These are phyloP conservation scores for Fusarium chuoi DNA, from an alignment of 2,329 filamentous ascomycete species.

Conservation along the genomic window DNA sequence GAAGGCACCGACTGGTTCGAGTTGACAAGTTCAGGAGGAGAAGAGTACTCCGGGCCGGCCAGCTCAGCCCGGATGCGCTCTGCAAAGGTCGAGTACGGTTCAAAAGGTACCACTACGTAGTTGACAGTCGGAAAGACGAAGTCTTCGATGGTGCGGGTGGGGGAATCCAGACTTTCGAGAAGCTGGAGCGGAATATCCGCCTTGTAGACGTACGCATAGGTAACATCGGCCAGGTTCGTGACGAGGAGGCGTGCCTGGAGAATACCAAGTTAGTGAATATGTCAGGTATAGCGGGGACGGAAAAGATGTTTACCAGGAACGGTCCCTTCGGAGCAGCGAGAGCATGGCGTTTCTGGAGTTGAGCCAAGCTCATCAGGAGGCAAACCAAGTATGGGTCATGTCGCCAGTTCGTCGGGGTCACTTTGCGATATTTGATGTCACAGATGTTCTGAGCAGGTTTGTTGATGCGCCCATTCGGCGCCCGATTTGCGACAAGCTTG, in stretches of 20 bases:
- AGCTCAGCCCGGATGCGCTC: background rate
- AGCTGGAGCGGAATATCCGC: background rate
- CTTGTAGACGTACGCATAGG: background rate
- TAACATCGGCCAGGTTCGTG: background rate
- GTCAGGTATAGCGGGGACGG: background rate
- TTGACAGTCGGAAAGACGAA: background rate
- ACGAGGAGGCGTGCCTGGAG: background rate
- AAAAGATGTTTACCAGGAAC: background rate
- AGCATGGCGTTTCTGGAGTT: background rate
- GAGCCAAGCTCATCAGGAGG: background rate
- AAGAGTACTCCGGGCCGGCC: background rate
- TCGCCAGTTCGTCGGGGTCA: background rate
- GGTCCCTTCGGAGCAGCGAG: too few species aligned
- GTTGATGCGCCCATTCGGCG: too few species aligned
- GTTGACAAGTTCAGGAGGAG: accelerated
- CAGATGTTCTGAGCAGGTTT: background rate
- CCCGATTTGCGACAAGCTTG: too few species aligned
- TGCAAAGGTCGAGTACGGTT: background rate
- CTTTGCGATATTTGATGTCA: background rate
- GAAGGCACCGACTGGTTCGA: background rate
- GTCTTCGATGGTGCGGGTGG: background rate
- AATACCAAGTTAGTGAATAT: background rate
- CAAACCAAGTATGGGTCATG: background rate
- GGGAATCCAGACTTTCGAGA: background rate
- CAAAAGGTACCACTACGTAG: background rate